phyloP scores from a whole-genome alignment of 2,329 filamentous ascomycete species.

The Aspergillus oerlinghausenensis region DNA sequence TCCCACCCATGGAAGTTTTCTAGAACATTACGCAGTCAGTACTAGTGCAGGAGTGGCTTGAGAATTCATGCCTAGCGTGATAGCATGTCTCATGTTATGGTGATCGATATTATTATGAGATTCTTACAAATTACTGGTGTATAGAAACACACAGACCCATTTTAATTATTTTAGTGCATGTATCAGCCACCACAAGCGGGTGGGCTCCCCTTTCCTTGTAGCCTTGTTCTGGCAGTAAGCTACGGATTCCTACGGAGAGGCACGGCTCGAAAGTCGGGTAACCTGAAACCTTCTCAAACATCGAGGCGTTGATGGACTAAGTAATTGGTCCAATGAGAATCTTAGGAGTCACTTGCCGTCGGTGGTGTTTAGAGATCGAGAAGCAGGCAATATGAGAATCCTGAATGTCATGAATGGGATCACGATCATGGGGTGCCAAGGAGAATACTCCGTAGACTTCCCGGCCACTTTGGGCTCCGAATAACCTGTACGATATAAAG shows the following conservation, averaged over 20 bases:
- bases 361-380: neutral
- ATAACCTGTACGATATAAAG: too few relatives aligned
- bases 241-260: neutral
- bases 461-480: neutral
- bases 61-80: neutral
- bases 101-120: neutral
- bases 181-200: neutral
- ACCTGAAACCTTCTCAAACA: neutral
- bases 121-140: neutral
- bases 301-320: neutral
- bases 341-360: too few relatives aligned
- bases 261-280: neutral
- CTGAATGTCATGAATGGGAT: too few relatives aligned
- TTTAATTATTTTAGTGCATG: neutral
- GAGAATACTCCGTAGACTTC: too few relatives aligned
- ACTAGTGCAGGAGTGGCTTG: neutral
- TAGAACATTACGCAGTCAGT: neutral
- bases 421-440: too few relatives aligned
- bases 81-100: neutral
- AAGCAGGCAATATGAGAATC: neutral
- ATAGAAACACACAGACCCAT: neutral
- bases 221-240: neutral
- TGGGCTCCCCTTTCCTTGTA: neutral
- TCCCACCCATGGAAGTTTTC: neutral
- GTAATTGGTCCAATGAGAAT: neutral